Conservation (phyloP, 495 filamentous ascomycete species). For the Lentithecium fluviatile region DNA sequence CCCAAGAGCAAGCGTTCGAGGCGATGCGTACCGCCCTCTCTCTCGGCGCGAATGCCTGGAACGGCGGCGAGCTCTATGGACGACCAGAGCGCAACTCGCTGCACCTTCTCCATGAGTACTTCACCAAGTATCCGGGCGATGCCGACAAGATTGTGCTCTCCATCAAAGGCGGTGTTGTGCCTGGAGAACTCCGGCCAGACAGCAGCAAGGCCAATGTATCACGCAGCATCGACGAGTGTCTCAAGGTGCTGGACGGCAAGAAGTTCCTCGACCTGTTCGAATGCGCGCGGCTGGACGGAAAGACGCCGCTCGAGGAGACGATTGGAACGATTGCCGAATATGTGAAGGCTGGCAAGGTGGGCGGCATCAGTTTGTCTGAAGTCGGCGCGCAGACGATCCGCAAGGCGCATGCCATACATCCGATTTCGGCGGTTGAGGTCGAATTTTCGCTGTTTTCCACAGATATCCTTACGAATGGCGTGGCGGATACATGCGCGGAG, state of each 20-base stretch:
- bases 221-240: constrained; percentile 64
- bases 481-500: constrained; percentile 69
- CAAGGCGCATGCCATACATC: constrained; percentile 65
- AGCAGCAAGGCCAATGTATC: constrained; percentile 62
- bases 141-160: constrained; percentile 62
- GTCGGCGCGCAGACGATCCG: constrained; percentile 72
- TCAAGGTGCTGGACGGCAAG: constrained; percentile 64
- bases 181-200: constrained; percentile 47
- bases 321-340: constrained; percentile 55
- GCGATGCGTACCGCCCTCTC: constrained; percentile 65
- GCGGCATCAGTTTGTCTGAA: constrained; percentile 76
- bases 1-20: constrained; percentile 63
- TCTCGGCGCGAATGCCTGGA: constrained; percentile 74
- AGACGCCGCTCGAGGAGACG: constrained; percentile 58
- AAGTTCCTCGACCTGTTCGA: constrained; percentile 85
- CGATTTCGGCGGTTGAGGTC: constrained; percentile 73
- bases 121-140: constrained; percentile 66
- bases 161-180: constrained; percentile 61
- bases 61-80: constrained; percentile 80
- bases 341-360: constrained; percentile 73
- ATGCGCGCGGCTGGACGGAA: constrained; percentile 68
- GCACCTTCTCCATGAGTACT: constrained; percentile 63
- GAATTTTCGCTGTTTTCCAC: constrained; percentile 72
- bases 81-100: constrained; percentile 66
- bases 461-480: constrained; percentile 70